phyloP scores from a whole-genome alignment of 1,284 basidiomycete genomes.

The Cronartium ribicola region DNA sequence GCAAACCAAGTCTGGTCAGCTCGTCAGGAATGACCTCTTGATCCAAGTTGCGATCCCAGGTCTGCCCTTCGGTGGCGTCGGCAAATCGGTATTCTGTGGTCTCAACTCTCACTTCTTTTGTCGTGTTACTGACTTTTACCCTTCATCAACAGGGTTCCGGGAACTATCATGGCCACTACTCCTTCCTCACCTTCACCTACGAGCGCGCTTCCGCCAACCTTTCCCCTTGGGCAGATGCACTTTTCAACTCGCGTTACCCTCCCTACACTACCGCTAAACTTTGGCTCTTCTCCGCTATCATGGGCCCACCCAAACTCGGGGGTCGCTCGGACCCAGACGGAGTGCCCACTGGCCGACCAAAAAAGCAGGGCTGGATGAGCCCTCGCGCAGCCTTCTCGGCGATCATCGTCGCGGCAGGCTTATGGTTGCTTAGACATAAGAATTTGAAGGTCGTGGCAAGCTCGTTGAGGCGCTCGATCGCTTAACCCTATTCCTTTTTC shows the following conservation, averaged over 20 bases:
- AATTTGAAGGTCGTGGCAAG: too few species aligned
- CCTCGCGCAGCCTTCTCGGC: too few species aligned
- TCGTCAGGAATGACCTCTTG: slow-evolving; percentile 48
- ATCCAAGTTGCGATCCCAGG: slow-evolving; percentile 49
- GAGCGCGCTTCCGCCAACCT: slow-evolving; percentile 51
- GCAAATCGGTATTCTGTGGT: slow-evolving; percentile 45
- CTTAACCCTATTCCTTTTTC: too few species aligned
- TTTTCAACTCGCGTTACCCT: slow-evolving; percentile 52
- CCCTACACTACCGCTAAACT: slow-evolving; percentile 48
- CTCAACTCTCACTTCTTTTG: slow-evolving; percentile 17
- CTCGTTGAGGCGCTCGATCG: too few species aligned
- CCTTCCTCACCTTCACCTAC: slow-evolving; percentile 53
- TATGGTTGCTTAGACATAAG: too few species aligned
- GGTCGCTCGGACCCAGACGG: slow-evolving; percentile 23
- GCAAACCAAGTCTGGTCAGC: slow-evolving; percentile 39
- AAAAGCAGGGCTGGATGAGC: too few species aligned
- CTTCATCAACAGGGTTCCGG: slow-evolving; percentile 46
- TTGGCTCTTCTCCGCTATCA: slow-evolving; percentile 7
- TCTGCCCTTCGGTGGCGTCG: slow-evolving; percentile 47
- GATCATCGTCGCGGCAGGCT: too few species aligned
- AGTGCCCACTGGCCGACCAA: too few species aligned
- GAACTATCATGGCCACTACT: slow-evolving; percentile 49
- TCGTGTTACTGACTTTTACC: neutral
- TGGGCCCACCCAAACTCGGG: slow-evolving; percentile 16
- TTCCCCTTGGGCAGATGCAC: slow-evolving; percentile 50